A percentile compares a stretch with the other conserved stretches of the same genome.
Evolutionary conservation across 352 stramenopile genomes (phyloP).

Genomic region (Pythium angustatum): DNA sequence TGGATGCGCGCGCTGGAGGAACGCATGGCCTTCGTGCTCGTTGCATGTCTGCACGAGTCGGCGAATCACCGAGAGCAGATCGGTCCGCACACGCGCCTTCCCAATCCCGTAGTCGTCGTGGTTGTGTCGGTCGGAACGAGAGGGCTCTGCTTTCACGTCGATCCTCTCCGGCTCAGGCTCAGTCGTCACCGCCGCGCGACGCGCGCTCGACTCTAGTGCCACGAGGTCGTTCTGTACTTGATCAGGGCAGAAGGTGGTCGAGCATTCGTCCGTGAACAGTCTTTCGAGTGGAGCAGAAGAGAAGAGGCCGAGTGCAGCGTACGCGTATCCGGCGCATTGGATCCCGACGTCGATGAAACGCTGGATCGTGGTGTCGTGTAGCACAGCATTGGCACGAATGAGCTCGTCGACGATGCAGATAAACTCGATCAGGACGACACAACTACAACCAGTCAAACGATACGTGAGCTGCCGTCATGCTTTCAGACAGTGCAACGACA

Average conservation of each 20-base stretch:
- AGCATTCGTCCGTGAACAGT: conserved; percentile 10
- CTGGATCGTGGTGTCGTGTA: conserved; percentile 1
- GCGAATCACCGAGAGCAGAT: conserved; percentile 53
- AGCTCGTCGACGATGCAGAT: conserved; percentile 61
- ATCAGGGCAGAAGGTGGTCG: not conserved
- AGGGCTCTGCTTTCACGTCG: not conserved
- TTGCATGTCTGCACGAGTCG: conserved; percentile 49
- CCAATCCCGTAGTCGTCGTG: conserved; percentile 59
- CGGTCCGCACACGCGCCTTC: conserved; percentile 37
- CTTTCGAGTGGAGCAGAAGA: conserved; percentile 15
- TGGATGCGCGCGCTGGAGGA: not conserved
- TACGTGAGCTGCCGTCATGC: too few relatives aligned
- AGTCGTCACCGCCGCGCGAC: not conserved
- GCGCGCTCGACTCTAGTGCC: not conserved
- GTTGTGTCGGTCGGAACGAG: not conserved
- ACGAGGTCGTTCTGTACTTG: not conserved
- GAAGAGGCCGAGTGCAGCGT: conserved; percentile 13
- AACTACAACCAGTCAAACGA: conserved; percentile 37
- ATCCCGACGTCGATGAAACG: conserved; percentile 11
- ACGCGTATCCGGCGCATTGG: conserved; percentile 10
- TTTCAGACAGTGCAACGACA: too few relatives aligned
- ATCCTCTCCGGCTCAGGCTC: not conserved
- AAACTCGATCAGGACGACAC: conserved; percentile 66
- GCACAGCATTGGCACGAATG: conserved; percentile 16
- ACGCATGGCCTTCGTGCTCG: conserved; percentile 19